phyloP scores from a whole-genome alignment of 2,329 filamentous ascomycete genomes.

The Hymenotorrendiella dingleyae region DNA sequence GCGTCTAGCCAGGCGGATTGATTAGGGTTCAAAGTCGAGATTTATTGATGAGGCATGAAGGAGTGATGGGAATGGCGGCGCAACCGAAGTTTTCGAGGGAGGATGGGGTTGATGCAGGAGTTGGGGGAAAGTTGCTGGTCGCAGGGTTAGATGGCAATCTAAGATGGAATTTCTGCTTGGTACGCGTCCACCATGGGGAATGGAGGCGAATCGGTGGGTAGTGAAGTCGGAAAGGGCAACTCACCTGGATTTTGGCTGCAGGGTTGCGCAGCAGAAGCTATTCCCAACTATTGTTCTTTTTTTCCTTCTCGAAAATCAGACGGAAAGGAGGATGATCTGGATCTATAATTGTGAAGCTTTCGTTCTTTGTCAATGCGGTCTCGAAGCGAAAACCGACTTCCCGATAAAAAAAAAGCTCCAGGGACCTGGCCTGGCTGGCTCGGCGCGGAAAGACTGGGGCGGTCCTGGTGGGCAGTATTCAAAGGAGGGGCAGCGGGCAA shows the following conservation, averaged over 20 bases:
- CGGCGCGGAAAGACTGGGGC: not conserved
- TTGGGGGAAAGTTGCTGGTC: not conserved
- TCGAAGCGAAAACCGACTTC: slow-evolving; percentile 9
- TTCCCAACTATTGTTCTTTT: too few species aligned
- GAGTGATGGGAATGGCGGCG: not conserved
- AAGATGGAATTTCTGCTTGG: not conserved
- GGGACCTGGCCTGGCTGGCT: not conserved
- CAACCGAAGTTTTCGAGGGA: not conserved
- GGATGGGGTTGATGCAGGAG: not conserved
- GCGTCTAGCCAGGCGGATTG: slow-evolving; percentile 23
- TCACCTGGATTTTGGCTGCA: not conserved
- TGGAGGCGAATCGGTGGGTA: not conserved
- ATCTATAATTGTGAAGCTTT: slow-evolving; percentile 3
- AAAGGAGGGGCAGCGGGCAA: not conserved
- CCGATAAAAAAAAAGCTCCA: not conserved
- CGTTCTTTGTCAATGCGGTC: slow-evolving; percentile 6
- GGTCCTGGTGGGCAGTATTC: not conserved
- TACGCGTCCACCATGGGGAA: not conserved
- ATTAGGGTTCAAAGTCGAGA: not conserved
- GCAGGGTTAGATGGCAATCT: not conserved
- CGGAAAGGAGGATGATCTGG: not conserved
- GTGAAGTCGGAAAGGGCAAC: not conserved
- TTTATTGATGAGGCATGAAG: slow-evolving; percentile 13
- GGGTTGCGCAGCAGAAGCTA: not conserved
- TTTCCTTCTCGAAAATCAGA: not conserved